Evolutionary conservation across 306 rosid species (phyloP).

Genomic region (Begonia fuchsioides): DNA sequence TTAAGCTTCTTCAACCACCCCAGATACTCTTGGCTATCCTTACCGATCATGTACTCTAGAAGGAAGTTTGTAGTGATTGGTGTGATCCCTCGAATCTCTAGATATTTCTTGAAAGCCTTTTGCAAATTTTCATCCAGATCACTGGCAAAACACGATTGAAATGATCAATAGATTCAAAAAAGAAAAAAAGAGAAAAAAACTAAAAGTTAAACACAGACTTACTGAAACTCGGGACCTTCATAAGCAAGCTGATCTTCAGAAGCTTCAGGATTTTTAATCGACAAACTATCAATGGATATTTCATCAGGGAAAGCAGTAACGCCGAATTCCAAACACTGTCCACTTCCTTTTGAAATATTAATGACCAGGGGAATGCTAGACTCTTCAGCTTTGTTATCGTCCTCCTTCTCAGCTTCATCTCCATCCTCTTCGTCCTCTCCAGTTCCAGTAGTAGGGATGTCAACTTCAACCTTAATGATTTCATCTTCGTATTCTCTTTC

Average conservation of each 20-base stretch:
- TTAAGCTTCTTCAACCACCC: constrained; percentile 74
- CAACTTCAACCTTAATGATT: constrained; percentile 53
- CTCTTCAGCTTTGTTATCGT: constrained; percentile 14
- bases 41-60: constrained; percentile 53
- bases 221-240: constrained; percentile 85
- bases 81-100: constrained; percentile 57
- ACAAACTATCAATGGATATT: constrained; percentile 58
- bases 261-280: constrained; percentile 33
- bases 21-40: constrained; percentile 52
- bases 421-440: constrained; percentile 27
- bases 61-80: constrained; percentile 40
- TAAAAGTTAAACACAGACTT: constrained; percentile 10
- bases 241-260: constrained; percentile 43
- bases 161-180: no score
- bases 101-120: constrained; percentile 63
- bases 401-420: constrained; percentile 7
- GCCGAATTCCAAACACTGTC: constrained; percentile 53
- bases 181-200: no score
- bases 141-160: not conserved
- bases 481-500: constrained; percentile 48
- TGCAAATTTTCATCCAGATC: constrained; percentile 72
- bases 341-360: constrained; percentile 38
- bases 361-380: constrained; percentile 69
- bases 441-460: constrained; percentile 31
- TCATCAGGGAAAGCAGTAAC: constrained; percentile 59